phyloP scores from a whole-genome alignment of 768 basidiomycete species.

The Exsudoporus frostii region DNA sequence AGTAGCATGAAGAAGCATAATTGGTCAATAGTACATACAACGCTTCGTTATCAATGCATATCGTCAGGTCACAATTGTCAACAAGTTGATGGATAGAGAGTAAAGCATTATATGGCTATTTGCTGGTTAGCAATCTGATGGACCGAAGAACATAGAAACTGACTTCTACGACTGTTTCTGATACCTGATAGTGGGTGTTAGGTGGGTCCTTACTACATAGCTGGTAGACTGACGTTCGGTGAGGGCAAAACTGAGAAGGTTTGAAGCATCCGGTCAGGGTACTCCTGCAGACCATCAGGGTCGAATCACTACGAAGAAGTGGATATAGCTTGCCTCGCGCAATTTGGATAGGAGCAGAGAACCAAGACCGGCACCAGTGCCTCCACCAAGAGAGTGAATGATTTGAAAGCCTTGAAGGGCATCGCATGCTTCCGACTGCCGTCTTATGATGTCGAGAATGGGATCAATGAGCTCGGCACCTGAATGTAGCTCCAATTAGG shows the following conservation, averaged over 20 bases:
- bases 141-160: conserved; percentile 2
- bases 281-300: conserved; percentile 47
- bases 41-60: conserved; percentile 87
- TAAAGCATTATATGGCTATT: conserved; percentile 76
- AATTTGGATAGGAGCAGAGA: conserved; percentile 77
- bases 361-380: conserved; percentile 85
- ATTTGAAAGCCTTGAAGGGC: conserved; percentile 89
- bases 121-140: conserved; percentile 7
- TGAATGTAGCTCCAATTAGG: conserved; percentile 24
- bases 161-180: conserved; percentile 56
- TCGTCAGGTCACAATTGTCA: conserved; percentile 79
- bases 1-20: neutral
- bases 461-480: conserved; percentile 89
- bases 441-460: conserved; percentile 78
- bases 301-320: neutral
- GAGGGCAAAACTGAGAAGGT: conserved; percentile 55
- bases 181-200: conserved; percentile 29
- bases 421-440: conserved; percentile 79
- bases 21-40: conserved; percentile 43
- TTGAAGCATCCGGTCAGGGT: conserved; percentile 45
- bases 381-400: conserved; percentile 87
- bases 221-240: conserved; percentile 42
- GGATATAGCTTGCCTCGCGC: conserved; percentile 54
- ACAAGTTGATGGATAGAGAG: conserved; percentile 87
- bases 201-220: neutral